Conservation (phyloP, 139 green algal species). For the Zygnema circumcarinatum region DNA sequence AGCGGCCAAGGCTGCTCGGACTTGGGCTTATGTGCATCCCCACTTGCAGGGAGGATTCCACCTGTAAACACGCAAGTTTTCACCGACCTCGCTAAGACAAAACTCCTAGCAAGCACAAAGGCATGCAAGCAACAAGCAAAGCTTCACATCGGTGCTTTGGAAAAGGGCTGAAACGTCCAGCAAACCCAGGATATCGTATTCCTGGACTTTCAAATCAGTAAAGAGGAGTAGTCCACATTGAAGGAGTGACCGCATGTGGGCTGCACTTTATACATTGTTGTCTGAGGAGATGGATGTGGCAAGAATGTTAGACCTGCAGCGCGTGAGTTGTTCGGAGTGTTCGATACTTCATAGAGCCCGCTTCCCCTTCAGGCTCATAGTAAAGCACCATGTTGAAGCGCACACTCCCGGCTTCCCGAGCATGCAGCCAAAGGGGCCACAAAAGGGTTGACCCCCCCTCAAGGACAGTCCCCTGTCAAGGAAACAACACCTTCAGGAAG, state of each 20-base stretch:
- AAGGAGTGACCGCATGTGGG: no score
- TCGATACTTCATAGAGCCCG: constrained; percentile 10
- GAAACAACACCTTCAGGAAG: background rate
- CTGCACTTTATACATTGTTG: no score
- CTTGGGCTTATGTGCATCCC: constrained; percentile 37
- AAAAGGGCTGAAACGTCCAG: no score
- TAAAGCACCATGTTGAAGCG: constrained; percentile 46
- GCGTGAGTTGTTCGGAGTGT: constrained; percentile 8
- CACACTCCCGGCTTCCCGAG: background rate
- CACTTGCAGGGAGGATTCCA: constrained; percentile 37
- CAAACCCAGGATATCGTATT: no score
- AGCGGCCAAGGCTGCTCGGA: constrained; percentile 10
- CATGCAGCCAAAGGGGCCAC: constrained; percentile 56
- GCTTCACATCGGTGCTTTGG: constrained; percentile 18
- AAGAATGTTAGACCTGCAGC: no score
- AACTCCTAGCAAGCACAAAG: background rate
- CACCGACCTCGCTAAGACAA: background rate
- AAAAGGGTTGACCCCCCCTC: constrained; percentile 46
- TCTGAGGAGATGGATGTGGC: no score
- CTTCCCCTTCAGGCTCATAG: constrained; percentile 31
- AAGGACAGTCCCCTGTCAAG: constrained; percentile 20
- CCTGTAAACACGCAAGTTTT: constrained; percentile 31
- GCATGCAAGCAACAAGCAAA: constrained; percentile 20
- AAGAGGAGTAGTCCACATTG: no score
- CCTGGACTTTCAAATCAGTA: no score